These are phyloP conservation scores for Psilocybe tampanensis DNA, from an alignment of 768 basidiomycete genomes.

Conservation along the genomic window DNA sequence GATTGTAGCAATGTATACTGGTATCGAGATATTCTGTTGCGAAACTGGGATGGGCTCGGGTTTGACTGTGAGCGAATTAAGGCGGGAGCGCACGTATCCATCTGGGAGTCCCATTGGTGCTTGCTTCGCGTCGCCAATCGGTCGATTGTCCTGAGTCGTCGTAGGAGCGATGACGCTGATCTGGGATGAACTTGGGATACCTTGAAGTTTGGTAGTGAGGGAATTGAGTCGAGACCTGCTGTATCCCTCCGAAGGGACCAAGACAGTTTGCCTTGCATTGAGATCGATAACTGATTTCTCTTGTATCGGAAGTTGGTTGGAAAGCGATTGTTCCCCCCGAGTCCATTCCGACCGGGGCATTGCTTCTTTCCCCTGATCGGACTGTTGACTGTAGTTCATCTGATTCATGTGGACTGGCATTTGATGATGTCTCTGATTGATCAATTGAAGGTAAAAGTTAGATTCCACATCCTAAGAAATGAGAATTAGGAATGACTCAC, in stretches of 20 bases:
- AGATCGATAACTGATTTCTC: background rate
- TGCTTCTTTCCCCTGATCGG: background rate
- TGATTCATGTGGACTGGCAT: background rate
- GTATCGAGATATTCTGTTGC: background rate
- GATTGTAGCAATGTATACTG: background rate
- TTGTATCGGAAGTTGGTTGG: background rate
- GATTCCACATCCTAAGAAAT: too few relatives aligned
- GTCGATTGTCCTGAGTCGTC: background rate
- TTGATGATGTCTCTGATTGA: background rate
- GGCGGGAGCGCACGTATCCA: background rate
- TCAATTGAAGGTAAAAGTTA: too few relatives aligned
- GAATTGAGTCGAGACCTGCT: constrained; percentile 1
- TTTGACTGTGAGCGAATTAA: background rate
- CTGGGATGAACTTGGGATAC: background rate
- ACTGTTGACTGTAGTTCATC: background rate
- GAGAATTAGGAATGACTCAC: background rate
- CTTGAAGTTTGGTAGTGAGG: background rate
- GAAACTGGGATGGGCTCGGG: background rate
- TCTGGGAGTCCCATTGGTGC: background rate
- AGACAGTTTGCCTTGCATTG: background rate
- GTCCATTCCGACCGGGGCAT: background rate
- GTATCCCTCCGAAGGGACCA: background rate
- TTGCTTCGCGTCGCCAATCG: background rate
- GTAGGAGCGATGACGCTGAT: background rate
- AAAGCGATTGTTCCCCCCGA: background rate